A percentile compares a stretch with the other conserved stretches of the same genome.
Conservation (phyloP, 1,284 basidiomycete genomes). For the Ustilago trichophora region DNA sequence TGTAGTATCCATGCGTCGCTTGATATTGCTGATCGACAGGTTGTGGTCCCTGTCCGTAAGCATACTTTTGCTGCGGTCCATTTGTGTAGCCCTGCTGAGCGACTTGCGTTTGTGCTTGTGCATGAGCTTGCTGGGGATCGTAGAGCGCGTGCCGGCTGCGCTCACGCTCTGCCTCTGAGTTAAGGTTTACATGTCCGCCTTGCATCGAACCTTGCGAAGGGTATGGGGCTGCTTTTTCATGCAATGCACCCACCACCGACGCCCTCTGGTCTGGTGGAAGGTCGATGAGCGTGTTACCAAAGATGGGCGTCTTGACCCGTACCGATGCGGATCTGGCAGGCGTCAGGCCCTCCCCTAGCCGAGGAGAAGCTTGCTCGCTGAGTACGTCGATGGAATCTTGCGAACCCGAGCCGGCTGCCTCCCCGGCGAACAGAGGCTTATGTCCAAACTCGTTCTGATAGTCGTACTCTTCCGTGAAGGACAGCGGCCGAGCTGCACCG, state of each 20-base stretch:
- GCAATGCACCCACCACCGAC: slow-evolving; percentile 12
- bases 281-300: slow-evolving; percentile 22
- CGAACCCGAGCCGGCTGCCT: slow-evolving; percentile 7
- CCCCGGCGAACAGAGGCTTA: slow-evolving; percentile 9
- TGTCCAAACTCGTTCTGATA: background rate
- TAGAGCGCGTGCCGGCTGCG: no score
- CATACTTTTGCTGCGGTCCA: background rate
- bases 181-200: slow-evolving; percentile 1
- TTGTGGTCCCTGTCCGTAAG: background rate
- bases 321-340: slow-evolving; percentile 21
- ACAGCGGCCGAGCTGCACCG: slow-evolving; percentile 3
- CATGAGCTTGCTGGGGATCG: background rate
- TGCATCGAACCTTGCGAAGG: slow-evolving; percentile 4
- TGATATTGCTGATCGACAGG: background rate
- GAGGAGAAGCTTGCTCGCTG: slow-evolving; percentile 1
- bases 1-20: slow-evolving; percentile 4
- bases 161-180: slow-evolving; percentile 1
- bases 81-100: background rate
- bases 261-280: slow-evolving; percentile 21
- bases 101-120: no score
- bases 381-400: slow-evolving; percentile 14
- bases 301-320: slow-evolving; percentile 28
- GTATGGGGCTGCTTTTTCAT: slow-evolving; percentile 1
- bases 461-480: slow-evolving; percentile 1
- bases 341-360: background rate